Base-by-base conservation (phyloP, 2,329 filamentous ascomycete genomes). In the Sphaerulina vaccinii region DNA sequence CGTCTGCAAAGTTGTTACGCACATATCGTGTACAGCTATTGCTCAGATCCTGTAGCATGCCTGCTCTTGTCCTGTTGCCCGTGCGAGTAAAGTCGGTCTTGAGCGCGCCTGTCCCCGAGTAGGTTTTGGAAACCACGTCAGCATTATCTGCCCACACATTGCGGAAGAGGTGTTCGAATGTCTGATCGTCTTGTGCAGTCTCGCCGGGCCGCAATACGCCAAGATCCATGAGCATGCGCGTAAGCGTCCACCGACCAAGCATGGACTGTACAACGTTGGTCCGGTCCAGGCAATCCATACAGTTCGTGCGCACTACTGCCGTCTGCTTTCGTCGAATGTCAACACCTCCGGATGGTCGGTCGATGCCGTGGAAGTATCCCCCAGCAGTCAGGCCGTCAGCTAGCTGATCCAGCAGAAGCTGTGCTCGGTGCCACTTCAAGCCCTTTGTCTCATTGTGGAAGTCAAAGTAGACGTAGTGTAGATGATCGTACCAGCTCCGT, bases 71-170 rank as follows among this genome's bases (percentile, higher is more conserved):
- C 48, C 95, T 84, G 65, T 88, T 84, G 43, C 92, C 95, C 1
- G 90, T 90, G n/a, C 93, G 86, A 2, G 93, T 99, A 64, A 97
- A 90, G 69, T 99, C 95, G 0, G 93, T 99, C 80, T 99, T 99
- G 75, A 99, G 83, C 45, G 93, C 93, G 2, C 93, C 95, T 0
- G 95, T 99, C 49, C 93, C 93, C 1, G 93, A 93, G 71, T 99
- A 99, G 0, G 90, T 86, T 61, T 83, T 86, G 15, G 91, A 95
- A 27, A 99, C 91, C 19, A 95, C 87, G 69, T 99, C 93, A 50
- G 95, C 93, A 65, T 99, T 99, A 73, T 99, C 93, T 23, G 93
- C 93, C 93, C 93, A 99, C 13, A 97, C 79, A 71, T 97, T 97
- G 61, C 93, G 89, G 82, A 97, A 99, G 52, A 97, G 76, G 63